These are phyloP conservation scores for Beauveria medogensis DNA, from an alignment of 2,329 filamentous ascomycete genomes.

Conservation along the genomic window DNA sequence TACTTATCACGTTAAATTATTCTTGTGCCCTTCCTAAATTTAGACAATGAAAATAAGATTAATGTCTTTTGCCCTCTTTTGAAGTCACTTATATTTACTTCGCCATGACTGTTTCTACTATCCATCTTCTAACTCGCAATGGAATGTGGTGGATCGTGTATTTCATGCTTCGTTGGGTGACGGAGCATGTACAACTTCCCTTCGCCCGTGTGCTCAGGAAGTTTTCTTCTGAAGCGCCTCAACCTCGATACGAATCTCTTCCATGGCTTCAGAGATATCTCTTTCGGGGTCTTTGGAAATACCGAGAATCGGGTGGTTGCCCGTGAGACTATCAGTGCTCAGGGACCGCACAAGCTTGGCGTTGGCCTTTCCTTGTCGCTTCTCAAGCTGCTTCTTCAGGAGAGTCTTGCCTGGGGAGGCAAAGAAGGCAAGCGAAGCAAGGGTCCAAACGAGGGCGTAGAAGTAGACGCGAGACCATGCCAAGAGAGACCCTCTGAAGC, in stretches of 20 bases:
- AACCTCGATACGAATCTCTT: constrained; percentile 67
- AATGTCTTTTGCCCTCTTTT: constrained; percentile 1
- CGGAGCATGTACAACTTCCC: not conserved
- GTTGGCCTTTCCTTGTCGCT: constrained; percentile 41
- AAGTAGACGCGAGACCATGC: constrained; percentile 87
- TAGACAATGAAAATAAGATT: constrained; percentile 2
- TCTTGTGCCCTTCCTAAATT: not conserved
- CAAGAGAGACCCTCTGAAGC: constrained; percentile 58
- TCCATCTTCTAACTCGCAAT: not conserved
- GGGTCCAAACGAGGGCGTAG: constrained; percentile 66
- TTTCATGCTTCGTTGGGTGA: not conserved
- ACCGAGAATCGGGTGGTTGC: constrained; percentile 61
- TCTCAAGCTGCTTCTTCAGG: constrained; percentile 51
- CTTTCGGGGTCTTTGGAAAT: constrained; percentile 67
- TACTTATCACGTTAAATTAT: constrained; percentile 1
- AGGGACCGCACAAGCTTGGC: constrained; percentile 39
- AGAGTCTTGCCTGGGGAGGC: constrained; percentile 63
- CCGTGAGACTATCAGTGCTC: constrained; percentile 50
- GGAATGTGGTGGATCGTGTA: not conserved
- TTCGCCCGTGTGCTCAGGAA: not conserved
- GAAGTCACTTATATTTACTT: not conserved
- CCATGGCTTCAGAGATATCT: constrained; percentile 71
- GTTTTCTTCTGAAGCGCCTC: constrained; percentile 32
- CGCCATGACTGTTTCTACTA: not conserved
- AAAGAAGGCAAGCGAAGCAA: constrained; percentile 64